A percentile compares a stretch with the other conserved stretches of the same genome.
These are phyloP conservation scores for Hymenoscyphus occultus DNA, from an alignment of 2,329 filamentous ascomycete species.

Conservation along the genomic window DNA sequence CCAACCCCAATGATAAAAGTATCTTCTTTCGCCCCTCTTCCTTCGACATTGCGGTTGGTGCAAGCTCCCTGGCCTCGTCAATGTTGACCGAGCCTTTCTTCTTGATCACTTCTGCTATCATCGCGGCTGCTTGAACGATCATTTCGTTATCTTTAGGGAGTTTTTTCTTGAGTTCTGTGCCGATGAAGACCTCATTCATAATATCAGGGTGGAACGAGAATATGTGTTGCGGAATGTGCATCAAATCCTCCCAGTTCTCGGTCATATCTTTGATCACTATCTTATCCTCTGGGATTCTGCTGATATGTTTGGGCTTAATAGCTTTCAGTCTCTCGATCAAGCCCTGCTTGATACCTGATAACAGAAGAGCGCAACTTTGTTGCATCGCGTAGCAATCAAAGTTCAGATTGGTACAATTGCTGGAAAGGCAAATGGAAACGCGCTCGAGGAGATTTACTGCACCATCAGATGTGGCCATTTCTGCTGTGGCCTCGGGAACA, in stretches of 20 bases:
- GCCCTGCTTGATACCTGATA: background rate
- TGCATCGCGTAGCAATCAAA: background rate
- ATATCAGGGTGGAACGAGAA: background rate
- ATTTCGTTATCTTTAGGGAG: too few species aligned
- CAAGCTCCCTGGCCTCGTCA: background rate
- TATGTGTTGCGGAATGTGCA: background rate
- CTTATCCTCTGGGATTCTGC: background rate
- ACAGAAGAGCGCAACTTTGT: background rate
- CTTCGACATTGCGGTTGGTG: background rate
- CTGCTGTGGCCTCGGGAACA: background rate
- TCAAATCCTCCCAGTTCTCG: background rate
- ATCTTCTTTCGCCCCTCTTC: background rate
- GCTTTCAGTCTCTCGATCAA: background rate
- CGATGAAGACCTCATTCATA: too few species aligned
- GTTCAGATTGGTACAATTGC: background rate
- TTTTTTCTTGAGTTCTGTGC: too few species aligned
- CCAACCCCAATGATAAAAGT: background rate
- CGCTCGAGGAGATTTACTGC: background rate
- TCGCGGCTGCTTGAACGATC: background rate
- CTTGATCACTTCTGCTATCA: background rate
- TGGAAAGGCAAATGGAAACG: background rate
- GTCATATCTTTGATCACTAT: background rate
- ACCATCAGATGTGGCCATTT: background rate
- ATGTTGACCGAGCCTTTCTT: conserved; percentile 1
- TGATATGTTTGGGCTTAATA: background rate